Base-by-base conservation (phyloP, 768 basidiomycete genomes). In the Boletus patriciae region DNA sequence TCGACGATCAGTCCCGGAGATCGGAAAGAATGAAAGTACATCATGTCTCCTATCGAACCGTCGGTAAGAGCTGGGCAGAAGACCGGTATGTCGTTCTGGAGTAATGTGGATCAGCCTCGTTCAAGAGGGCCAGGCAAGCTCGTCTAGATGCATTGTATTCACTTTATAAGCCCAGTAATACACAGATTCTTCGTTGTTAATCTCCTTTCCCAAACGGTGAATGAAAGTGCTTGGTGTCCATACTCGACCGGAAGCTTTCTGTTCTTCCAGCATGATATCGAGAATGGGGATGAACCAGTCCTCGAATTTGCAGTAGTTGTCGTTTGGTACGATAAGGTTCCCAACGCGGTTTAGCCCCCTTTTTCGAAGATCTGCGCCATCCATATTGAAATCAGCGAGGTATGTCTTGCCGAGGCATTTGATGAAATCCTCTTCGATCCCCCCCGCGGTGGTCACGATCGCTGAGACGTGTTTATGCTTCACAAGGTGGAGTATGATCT, bases 161-260 rank as follows among this genome's bases (percentile, higher is more conserved):
- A 96, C 97, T 84, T 97, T 98, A 71, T 94, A 97, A 38, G 95
- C 95, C 97, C 97, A 99, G 70, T 98, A 98, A 69, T 98, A 97
- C 55, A 98, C 92, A 57, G 94, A 96, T 66, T 94, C 90, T 75
- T 98, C 97, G 70, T 98, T 86, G 70, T 97, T 80, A 57, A 99
- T 98, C 74, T 98, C 97, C 72, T 94, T 94, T 29, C 97, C 97
- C n/a, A 99, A 77, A 52, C 97, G 78, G 27, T 80, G 83, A 64
- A 98, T 97, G 69, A 99, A 94, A 15, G 84, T 81, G 68, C 94
- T 96, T n/a, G 97, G 97, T 3, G 90, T 85, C 97, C 97, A 98
- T 52, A 87, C 80, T 57, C 73, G 70, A 29, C 86, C 85, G 42
- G 74, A 79, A 54, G 78, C 74, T 61, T 85, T 83, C 74, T 99